A percentile compares a stretch with the other conserved stretches of the same genome.
Conservation (phyloP, 1,139 yeast genomes). For the Hemisphaericaspora xylanilytica region DNA sequence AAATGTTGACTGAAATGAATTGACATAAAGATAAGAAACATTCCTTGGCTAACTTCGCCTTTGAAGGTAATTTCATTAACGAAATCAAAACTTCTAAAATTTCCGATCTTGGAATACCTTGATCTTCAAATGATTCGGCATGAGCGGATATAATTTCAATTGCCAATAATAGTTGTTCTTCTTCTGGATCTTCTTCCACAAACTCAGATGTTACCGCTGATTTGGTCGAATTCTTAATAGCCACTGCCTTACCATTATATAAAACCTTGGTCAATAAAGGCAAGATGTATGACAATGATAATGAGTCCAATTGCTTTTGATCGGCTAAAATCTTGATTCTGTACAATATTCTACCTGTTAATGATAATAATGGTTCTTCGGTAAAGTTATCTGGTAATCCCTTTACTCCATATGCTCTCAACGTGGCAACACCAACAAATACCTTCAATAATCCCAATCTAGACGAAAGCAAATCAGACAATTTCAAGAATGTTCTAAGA, state of each 20-base stretch:
- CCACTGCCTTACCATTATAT: slow-evolving; percentile 55
- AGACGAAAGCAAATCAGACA: slow-evolving; percentile 42
- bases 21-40: slow-evolving; percentile 75
- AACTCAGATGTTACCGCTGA: slow-evolving; percentile 55
- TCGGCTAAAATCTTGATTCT: slow-evolving; percentile 73
- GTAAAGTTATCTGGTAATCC: slow-evolving; percentile 41
- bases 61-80: slow-evolving; percentile 69
- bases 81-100: slow-evolving; percentile 62
- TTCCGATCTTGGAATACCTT: slow-evolving; percentile 64
- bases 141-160: slow-evolving; percentile 76
- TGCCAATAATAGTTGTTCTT: slow-evolving; percentile 78
- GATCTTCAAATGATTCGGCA: slow-evolving; percentile 68
- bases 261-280: slow-evolving; percentile 69
- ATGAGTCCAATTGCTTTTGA: slow-evolving; percentile 65
- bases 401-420: slow-evolving; percentile 49
- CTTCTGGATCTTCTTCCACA: slow-evolving; percentile 78
- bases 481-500: slow-evolving; percentile 37
- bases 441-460: slow-evolving; percentile 52
- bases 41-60: slow-evolving; percentile 79
- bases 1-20: slow-evolving; percentile 62
- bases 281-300: slow-evolving; percentile 67
- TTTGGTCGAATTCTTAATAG: slow-evolving; percentile 51
- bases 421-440: slow-evolving; percentile 65
- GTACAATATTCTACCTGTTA: slow-evolving; percentile 67
- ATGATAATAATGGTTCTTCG: slow-evolving; percentile 52